phyloP scores from a whole-genome alignment of 2,329 filamentous ascomycete genomes.

The Nakataea oryzae region DNA sequence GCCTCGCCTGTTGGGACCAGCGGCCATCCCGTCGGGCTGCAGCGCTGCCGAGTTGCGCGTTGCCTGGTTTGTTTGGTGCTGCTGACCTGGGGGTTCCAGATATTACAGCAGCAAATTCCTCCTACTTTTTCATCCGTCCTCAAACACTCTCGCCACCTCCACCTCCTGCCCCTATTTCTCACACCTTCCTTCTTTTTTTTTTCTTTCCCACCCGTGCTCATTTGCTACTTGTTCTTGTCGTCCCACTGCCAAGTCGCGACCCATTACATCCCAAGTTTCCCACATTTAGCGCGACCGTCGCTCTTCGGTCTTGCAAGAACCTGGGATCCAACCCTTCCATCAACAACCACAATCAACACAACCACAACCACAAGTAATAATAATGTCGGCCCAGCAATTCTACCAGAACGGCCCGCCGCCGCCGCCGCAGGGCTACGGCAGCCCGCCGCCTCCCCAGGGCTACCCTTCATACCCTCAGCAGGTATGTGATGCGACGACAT shows the following conservation, averaged over 20 bases:
- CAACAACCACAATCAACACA: neutral
- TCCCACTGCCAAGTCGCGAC: neutral
- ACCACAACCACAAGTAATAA: neutral
- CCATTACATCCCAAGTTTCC: neutral
- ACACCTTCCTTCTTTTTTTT: too few species aligned
- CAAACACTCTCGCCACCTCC: neutral
- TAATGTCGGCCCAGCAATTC: conserved; percentile 23
- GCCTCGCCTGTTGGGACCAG: neutral
- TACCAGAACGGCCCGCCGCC: conserved; percentile 24
- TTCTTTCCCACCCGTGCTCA: neutral
- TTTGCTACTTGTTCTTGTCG: neutral
- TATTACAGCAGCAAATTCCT: neutral
- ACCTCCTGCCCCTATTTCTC: too few species aligned
- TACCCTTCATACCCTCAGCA: conserved; percentile 32
- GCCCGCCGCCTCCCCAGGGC: conserved; percentile 13
- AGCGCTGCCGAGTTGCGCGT: neutral
- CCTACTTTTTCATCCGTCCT: neutral
- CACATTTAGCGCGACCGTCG: neutral
- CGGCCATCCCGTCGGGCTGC: neutral
- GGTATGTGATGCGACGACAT: conserved; percentile 14
- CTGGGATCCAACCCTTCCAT: neutral
- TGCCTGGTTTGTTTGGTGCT: too few species aligned
- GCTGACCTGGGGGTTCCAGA: neutral
- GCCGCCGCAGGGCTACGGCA: conserved; percentile 10
- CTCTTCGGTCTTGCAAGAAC: neutral